phyloP scores from a whole-genome alignment of 495 filamentous ascomycete genomes.

The Aspergillus diversus region DNA sequence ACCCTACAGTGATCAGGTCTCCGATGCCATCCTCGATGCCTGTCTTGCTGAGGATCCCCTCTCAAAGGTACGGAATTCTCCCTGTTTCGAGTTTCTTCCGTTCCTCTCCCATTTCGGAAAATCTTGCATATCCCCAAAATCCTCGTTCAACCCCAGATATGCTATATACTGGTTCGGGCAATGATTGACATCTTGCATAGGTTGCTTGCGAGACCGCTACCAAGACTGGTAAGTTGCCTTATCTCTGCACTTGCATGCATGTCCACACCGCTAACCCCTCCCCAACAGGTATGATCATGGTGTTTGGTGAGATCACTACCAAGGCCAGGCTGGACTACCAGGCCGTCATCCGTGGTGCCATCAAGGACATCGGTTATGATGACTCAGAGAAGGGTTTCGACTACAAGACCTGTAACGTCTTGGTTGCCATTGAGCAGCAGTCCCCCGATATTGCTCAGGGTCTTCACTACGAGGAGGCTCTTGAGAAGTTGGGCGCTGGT shows the following conservation, averaged over 20 bases:
- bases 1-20: constrained; percentile 80
- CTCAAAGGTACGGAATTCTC: constrained; percentile 68
- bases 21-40: constrained; percentile 97
- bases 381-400: constrained; percentile 97
- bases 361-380: constrained; percentile 99
- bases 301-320: constrained; percentile 99
- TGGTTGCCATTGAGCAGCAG: constrained; percentile 99
- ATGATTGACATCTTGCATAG: constrained; percentile 27
- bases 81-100: constrained; percentile 6
- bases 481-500: constrained; percentile 97
- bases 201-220: constrained; percentile 98
- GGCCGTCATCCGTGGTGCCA: constrained; percentile 90
- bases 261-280: constrained; percentile 13
- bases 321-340: constrained; percentile 96
- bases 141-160: constrained; percentile 3
- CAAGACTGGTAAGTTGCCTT: constrained; percentile 74
- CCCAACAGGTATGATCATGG: constrained; percentile 85
- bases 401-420: constrained; percentile 99
- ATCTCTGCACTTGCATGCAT: constrained; percentile 12
- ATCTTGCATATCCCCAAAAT: constrained; percentile 12
- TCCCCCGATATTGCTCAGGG: constrained; percentile 98
- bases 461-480: constrained; percentile 92
- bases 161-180: not conserved
- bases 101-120: constrained; percentile 8
- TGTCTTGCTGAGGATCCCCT: constrained; percentile 91